Base-by-base conservation (phyloP, 1,139 yeast genomes). In the Candida smagusa region DNA sequence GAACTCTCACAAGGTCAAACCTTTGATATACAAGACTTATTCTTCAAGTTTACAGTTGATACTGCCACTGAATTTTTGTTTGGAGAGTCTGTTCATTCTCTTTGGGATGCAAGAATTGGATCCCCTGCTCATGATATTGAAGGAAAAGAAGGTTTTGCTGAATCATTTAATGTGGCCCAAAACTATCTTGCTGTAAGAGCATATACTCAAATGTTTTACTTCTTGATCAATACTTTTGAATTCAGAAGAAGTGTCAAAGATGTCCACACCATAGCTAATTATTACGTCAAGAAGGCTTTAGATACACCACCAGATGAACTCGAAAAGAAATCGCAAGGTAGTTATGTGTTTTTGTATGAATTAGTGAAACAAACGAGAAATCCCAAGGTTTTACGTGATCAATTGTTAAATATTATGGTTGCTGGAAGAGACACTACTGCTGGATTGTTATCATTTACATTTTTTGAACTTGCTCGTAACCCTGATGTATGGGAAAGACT, bases 401-500 rank as follows among this genome's bases (percentile, higher is more conserved):
- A 75, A 52, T 61, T 72, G 21, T 57, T 76, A 44, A 74, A 73
- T 44, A 69, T 76, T 42, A 54, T 76, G 38, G 56, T 75, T 21
- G 81, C 81, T 21, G 80, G 79, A 12, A 61, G 81, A 48, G 80
- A 75, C 50, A 76, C 82, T 33, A 77, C 81, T 11, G 81, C 81
- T 0, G 72, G 75, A 2, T 57, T 74, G 29, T 63, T 77, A 36
- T 67, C 77, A 6, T 75, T 71, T 54, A 47, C 63, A 9, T 59
- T 75, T 35, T 71, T 58, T 45, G 73, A 72, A 46, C 59, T 75
- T 37, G 68, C 76, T 2, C 56, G 72, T 37, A 62, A 71, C 43
- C 74, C 72, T 6, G 52, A 53, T 2, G 56, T 72, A 9, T 72
- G 58, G 49, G 37, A 45, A 6, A 63, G 59, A 42, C 61, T 76